Conservation (phyloP, 352 stramenopile genomes). For the Phytophthora quininea region DNA sequence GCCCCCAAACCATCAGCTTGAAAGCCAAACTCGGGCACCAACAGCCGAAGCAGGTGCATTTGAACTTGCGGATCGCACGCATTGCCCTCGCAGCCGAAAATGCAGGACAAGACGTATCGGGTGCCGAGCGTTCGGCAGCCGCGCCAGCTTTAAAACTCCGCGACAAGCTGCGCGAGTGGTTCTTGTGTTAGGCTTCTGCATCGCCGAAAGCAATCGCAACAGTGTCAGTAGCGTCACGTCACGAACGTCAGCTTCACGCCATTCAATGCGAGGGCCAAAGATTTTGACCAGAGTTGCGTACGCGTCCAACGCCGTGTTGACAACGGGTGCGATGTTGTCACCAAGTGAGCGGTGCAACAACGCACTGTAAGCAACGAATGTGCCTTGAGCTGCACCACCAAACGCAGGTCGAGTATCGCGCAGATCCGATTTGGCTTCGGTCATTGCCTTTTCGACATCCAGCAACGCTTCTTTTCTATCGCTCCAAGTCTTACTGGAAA, state of each 20-base stretch:
- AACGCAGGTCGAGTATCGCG: slow-evolving; percentile 69
- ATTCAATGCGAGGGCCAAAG: slow-evolving; percentile 77
- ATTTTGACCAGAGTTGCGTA: slow-evolving; percentile 77
- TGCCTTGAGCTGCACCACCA: slow-evolving; percentile 60
- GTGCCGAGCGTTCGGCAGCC: slow-evolving; percentile 60
- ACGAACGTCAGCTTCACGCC: slow-evolving; percentile 63
- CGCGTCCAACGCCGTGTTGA: slow-evolving; percentile 74
- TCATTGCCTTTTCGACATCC: slow-evolving; percentile 73
- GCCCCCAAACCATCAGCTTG: slow-evolving; percentile 71
- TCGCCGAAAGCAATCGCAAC: slow-evolving; percentile 62
- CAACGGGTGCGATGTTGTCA: slow-evolving; percentile 77
- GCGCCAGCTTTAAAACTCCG: slow-evolving; percentile 76
- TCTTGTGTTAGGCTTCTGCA: slow-evolving; percentile 82
- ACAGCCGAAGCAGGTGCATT: slow-evolving; percentile 80
- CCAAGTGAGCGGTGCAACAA: slow-evolving; percentile 61
- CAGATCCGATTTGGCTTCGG: slow-evolving; percentile 72
- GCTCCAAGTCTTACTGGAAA: slow-evolving; percentile 85
- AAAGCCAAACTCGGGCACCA: slow-evolving; percentile 85
- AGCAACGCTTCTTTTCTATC: slow-evolving; percentile 83
- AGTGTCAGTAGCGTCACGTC: slow-evolving; percentile 72
- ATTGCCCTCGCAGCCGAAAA: slow-evolving; percentile 69
- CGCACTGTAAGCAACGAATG: slow-evolving; percentile 71
- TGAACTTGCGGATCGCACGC: slow-evolving; percentile 64
- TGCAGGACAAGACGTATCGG: slow-evolving; percentile 74
- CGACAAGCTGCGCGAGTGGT: slow-evolving; percentile 79